Percentiles rank a stretch among this genome's conserved stretches.
These are phyloP conservation scores for Turritis glabra DNA, from an alignment of 345 rosid species.

Conservation along the genomic window DNA sequence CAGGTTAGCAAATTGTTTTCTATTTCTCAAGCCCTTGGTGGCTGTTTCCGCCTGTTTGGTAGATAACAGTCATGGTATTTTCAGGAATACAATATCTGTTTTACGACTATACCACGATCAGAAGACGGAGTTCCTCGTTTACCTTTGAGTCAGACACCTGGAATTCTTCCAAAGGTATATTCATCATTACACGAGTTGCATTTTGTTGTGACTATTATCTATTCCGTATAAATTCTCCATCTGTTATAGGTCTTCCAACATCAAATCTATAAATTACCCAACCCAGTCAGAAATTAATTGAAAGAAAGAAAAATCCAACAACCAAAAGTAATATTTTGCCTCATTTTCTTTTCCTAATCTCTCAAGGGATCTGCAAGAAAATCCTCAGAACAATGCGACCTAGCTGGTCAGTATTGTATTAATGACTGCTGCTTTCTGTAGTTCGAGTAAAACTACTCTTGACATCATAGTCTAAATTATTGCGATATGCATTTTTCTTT, in stretches of 20 bases:
- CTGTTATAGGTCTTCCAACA: neutral
- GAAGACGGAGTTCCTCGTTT: constrained; percentile 74
- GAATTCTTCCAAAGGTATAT: constrained; percentile 90
- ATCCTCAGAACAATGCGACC: neutral
- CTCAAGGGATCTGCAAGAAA: neutral
- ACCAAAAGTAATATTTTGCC: neutral
- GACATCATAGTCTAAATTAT: constrained; percentile 2
- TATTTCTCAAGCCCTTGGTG: constrained; percentile 18
- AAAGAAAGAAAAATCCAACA: neutral
- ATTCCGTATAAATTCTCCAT: neutral
- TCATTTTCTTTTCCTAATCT: constrained; percentile 9
- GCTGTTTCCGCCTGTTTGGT: constrained; percentile 18
- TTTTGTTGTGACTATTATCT: neutral
- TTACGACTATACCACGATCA: constrained; percentile 90
- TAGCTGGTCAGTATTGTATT: constrained; percentile 20
- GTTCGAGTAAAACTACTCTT: constrained; percentile 8
- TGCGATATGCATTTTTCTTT: constrained; percentile 25
- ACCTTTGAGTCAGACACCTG: constrained; percentile 70
- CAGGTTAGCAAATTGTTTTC: constrained; percentile 59
- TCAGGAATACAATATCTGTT: constrained; percentile 96
- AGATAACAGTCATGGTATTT: constrained; percentile 21
- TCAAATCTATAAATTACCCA: neutral
- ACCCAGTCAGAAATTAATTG: neutral
- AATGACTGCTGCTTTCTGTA: constrained; percentile 22
- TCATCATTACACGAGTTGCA: constrained; percentile 15